phyloP scores from a whole-genome alignment of 2,329 filamentous ascomycete genomes.

The Colletotrichum navitas region DNA sequence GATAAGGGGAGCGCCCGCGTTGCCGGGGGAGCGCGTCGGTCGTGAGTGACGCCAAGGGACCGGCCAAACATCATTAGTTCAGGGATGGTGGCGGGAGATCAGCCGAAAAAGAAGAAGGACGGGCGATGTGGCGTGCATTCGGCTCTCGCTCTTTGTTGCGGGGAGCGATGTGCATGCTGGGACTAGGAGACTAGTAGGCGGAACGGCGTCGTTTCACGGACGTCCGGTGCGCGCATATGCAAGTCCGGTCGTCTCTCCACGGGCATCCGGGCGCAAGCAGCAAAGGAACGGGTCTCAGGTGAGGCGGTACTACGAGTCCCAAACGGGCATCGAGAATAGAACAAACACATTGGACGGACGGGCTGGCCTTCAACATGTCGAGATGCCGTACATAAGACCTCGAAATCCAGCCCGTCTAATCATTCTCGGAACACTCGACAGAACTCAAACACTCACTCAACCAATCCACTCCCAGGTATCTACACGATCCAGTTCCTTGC shows the following conservation, averaged over 20 bases:
- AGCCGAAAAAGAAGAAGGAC: constrained; percentile 22
- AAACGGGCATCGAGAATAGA: constrained; percentile 7
- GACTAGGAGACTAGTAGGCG: constrained; percentile 21
- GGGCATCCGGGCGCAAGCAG: constrained; percentile 34
- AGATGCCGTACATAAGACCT: constrained; percentile 34
- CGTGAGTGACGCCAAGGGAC: constrained; percentile 23
- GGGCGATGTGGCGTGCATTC: constrained; percentile 26
- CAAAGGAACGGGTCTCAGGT: constrained; percentile 28
- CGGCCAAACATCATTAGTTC: constrained; percentile 15
- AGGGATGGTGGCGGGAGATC: constrained; percentile 24
- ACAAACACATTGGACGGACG: background rate
- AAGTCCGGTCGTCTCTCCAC: constrained; percentile 41
- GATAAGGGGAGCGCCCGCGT: constrained; percentile 5
- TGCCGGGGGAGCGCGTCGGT: constrained; percentile 6
- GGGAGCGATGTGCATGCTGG: constrained; percentile 35
- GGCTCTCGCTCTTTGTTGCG: constrained; percentile 41
- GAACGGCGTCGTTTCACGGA: constrained; percentile 40
- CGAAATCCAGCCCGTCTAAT: constrained; percentile 3
- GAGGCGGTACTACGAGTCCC: constrained; percentile 9
- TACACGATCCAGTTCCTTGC: constrained; percentile 12
- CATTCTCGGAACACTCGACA: constrained; percentile 18
- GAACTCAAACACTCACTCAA: constrained; percentile 25
- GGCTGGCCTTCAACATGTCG: background rate
- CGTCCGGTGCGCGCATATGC: constrained; percentile 36
- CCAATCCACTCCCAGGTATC: constrained; percentile 27